A percentile compares a stretch with the other conserved stretches of the same genome.
These are phyloP conservation scores for Globisporangium rhizosaccharum DNA, from an alignment of 352 stramenopile genomes.

Conservation along the genomic window DNA sequence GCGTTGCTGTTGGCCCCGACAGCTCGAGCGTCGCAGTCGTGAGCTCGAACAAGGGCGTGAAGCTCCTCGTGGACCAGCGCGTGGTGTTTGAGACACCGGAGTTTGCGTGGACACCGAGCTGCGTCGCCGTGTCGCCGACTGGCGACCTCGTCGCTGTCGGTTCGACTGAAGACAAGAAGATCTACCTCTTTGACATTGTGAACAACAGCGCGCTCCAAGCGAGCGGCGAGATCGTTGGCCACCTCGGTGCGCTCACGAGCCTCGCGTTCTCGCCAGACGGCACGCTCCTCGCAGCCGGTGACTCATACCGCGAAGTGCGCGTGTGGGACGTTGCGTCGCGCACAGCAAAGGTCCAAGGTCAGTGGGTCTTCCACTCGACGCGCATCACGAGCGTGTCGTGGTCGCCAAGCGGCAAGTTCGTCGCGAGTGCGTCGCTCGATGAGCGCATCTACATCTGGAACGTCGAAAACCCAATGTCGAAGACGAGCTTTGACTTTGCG, in stretches of 20 bases:
- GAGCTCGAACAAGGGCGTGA: conserved; percentile 82
- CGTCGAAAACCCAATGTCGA: conserved; percentile 65
- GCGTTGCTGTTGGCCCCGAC: conserved; percentile 44
- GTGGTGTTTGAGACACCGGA: conserved; percentile 72
- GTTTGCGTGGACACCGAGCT: conserved; percentile 76
- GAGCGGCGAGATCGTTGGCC: conserved; percentile 55
- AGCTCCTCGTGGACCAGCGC: conserved; percentile 63
- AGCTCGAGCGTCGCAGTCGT: conserved; percentile 48
- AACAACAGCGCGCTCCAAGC: conserved; percentile 55
- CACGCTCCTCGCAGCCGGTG: conserved; percentile 75
- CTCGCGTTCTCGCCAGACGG: conserved; percentile 86
- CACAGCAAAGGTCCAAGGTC: conserved; percentile 82
- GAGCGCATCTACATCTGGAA: conserved; percentile 97
- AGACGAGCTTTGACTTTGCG: conserved; percentile 67
- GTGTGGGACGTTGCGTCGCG: conserved; percentile 84
- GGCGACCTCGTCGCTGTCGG: conserved; percentile 76
- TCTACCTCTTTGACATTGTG: conserved; percentile 79
- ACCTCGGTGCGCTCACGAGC: conserved; percentile 69
- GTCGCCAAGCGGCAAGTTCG: conserved; percentile 86
- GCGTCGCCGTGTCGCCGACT: conserved; percentile 61
- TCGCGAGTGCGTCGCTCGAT: conserved; percentile 92
- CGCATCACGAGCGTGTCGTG: conserved; percentile 92
- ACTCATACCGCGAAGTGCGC: conserved; percentile 87
- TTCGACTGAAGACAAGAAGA: conserved; percentile 82
- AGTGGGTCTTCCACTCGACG: conserved; percentile 97